Conservation (phyloP, 257 asterid species). For the Sherardia arvensis region DNA sequence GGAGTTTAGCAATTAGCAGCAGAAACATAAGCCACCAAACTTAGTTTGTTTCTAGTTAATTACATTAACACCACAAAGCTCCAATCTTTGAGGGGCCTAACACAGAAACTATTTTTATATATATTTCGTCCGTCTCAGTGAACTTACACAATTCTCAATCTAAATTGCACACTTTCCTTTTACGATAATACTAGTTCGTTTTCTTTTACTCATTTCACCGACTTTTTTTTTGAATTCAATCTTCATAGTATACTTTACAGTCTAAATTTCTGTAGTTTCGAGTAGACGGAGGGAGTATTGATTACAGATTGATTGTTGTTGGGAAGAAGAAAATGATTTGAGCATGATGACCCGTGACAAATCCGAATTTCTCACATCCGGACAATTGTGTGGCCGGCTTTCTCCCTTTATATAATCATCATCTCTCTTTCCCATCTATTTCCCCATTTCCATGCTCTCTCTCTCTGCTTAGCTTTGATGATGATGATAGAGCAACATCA, state of each 20-base stretch:
- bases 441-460: slow-evolving; percentile 3
- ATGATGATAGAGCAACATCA: background rate
- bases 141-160: too few species aligned
- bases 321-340: slow-evolving; percentile 38
- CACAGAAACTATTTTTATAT: background rate
- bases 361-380: slow-evolving; percentile 38
- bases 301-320: background rate
- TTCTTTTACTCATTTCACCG: too few species aligned
- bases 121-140: too few species aligned
- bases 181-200: too few species aligned
- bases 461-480: background rate
- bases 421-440: slow-evolving; percentile 9
- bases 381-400: slow-evolving; percentile 75
- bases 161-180: too few species aligned
- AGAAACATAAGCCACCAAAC: background rate
- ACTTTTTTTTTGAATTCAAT: too few species aligned
- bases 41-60: background rate
- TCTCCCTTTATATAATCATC: slow-evolving; percentile 26
- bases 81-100: background rate
- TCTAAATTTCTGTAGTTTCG: too few species aligned
- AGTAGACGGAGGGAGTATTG: too few species aligned
- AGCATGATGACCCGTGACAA: slow-evolving; percentile 70
- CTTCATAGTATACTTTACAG: too few species aligned
- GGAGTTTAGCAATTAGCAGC: background rate
- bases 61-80: background rate